These are phyloP conservation scores for Solanum medicagineum DNA, from an alignment of 257 asterid species.

Conservation along the genomic window DNA sequence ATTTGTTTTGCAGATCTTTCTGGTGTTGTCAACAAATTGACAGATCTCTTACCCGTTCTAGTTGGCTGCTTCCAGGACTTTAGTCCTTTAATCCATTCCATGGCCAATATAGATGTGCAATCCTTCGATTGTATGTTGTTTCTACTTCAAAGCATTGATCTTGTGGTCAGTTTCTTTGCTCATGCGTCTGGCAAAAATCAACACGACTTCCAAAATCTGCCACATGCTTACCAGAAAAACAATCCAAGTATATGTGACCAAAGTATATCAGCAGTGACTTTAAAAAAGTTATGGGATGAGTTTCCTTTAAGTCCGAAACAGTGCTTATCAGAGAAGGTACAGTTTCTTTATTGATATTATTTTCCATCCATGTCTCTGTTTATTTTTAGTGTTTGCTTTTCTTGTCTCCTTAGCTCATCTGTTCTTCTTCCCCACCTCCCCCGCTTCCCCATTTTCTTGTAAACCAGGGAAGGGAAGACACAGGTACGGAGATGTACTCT, in stretches of 20 bases:
- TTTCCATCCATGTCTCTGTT: background rate
- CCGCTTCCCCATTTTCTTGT: background rate
- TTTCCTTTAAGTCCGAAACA: slow-evolving; percentile 51
- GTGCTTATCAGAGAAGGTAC: slow-evolving; percentile 52
- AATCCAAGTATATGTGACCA: slow-evolving; percentile 13
- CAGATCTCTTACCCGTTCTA: slow-evolving; percentile 62
- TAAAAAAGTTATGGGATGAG: slow-evolving; percentile 70
- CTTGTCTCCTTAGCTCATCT: background rate
- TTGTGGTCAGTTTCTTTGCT: slow-evolving; percentile 34
- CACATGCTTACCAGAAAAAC: slow-evolving; percentile 7
- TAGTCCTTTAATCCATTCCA: slow-evolving; percentile 32
- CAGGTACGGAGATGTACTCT: background rate
- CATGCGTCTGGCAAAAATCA: slow-evolving; percentile 16
- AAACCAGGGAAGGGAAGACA: background rate
- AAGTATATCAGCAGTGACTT: slow-evolving; percentile 25
- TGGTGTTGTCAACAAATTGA: slow-evolving; percentile 39
- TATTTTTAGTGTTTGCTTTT: background rate
- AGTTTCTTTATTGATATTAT: background rate
- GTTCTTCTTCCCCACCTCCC: background rate
- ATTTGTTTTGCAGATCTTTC: slow-evolving; percentile 38
- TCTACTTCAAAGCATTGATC: slow-evolving; percentile 72
- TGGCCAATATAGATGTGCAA: slow-evolving; percentile 36
- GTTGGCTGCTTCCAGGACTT: slow-evolving; percentile 61
- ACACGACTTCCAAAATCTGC: slow-evolving; percentile 14
- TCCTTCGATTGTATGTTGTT: slow-evolving; percentile 69